A percentile compares a stretch with the other conserved stretches of the same genome.
phyloP scores from a whole-genome alignment of 2,329 filamentous ascomycete genomes.

The Eutypa lata region DNA sequence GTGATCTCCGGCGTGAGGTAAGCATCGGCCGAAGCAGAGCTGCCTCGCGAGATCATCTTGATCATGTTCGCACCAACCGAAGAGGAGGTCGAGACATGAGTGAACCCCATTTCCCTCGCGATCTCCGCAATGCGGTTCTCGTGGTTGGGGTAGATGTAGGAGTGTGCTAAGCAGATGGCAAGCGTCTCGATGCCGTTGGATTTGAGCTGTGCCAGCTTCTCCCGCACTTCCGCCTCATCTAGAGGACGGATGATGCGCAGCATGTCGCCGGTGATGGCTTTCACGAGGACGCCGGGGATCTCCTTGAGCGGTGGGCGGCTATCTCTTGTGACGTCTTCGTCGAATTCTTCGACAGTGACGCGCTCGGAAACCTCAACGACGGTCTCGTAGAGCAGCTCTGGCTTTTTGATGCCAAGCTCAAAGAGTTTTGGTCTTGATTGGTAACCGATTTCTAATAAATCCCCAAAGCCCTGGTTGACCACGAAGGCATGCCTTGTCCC shows the following conservation, averaged over 20 bases:
- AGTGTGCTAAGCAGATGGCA: neutral
- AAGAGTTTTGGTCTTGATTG: slow-evolving; percentile 1
- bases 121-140: slow-evolving; percentile 60
- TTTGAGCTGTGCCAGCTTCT: neutral
- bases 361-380: slow-evolving; percentile 1
- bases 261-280: neutral
- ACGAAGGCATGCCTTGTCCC: slow-evolving; percentile 69
- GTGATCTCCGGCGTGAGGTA: slow-evolving; percentile 18
- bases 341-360: slow-evolving; percentile 3
- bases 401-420: slow-evolving; percentile 1
- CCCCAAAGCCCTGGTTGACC: slow-evolving; percentile 55
- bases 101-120: slow-evolving; percentile 38
- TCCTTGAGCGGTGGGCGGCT: slow-evolving; percentile 8
- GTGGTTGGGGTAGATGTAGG: slow-evolving; percentile 58
- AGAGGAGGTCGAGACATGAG: slow-evolving; percentile 17
- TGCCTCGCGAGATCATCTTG: slow-evolving; percentile 18
- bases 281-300: slow-evolving; percentile 12
- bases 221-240: slow-evolving; percentile 1
- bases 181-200: neutral
- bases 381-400: slow-evolving; percentile 1
- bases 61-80: slow-evolving; percentile 14
- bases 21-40: slow-evolving; percentile 17
- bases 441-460: slow-evolving; percentile 2
- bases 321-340: slow-evolving; percentile 8
- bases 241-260: slow-evolving; percentile 5